A percentile compares a stretch with the other conserved stretches of the same genome.
Evolutionary conservation across 371 early-diverging fungal genomes (phyloP).

Genomic region (Mortierella sp.): DNA sequence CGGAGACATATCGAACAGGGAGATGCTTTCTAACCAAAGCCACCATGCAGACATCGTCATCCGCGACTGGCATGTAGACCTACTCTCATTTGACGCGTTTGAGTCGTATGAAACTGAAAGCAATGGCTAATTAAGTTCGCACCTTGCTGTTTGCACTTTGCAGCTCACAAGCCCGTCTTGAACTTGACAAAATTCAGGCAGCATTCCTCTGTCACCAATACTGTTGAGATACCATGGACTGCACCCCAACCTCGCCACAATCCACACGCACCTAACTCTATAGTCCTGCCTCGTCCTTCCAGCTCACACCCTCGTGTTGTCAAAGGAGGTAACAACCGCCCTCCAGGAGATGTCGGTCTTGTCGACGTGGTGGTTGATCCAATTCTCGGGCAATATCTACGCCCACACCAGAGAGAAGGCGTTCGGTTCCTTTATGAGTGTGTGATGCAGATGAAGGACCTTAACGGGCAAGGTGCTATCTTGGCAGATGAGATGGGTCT

Average conservation of each 20-base stretch:
- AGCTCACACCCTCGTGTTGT: slow-evolving; percentile 26
- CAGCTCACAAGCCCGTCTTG: neutral
- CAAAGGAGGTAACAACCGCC: slow-evolving; percentile 28
- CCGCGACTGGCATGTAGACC: neutral
- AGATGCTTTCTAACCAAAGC: slow-evolving; percentile 31
- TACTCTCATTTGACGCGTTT: neutral
- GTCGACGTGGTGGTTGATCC: slow-evolving; percentile 75
- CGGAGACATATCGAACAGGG: slow-evolving; percentile 27
- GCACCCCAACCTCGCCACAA: slow-evolving; percentile 32
- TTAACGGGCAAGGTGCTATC: slow-evolving; percentile 69
- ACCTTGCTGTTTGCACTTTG: neutral
- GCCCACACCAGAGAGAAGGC: slow-evolving; percentile 74
- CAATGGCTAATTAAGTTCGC: neutral
- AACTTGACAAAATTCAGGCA: slow-evolving; percentile 32
- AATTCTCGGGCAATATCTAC: slow-evolving; percentile 59
- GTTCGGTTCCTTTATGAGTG: slow-evolving; percentile 75
- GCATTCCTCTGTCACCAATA: slow-evolving; percentile 8
- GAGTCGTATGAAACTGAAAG: neutral
- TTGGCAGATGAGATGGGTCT: slow-evolving; percentile 75
- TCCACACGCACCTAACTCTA: slow-evolving; percentile 29
- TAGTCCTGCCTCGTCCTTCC: slow-evolving; percentile 38
- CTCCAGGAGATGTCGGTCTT: slow-evolving; percentile 38
- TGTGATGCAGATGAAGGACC: slow-evolving; percentile 61
- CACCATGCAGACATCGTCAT: neutral
- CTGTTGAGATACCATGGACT: neutral